Base-by-base conservation (phyloP, 2,329 filamentous ascomycete species). In the Nemania abortiva region DNA sequence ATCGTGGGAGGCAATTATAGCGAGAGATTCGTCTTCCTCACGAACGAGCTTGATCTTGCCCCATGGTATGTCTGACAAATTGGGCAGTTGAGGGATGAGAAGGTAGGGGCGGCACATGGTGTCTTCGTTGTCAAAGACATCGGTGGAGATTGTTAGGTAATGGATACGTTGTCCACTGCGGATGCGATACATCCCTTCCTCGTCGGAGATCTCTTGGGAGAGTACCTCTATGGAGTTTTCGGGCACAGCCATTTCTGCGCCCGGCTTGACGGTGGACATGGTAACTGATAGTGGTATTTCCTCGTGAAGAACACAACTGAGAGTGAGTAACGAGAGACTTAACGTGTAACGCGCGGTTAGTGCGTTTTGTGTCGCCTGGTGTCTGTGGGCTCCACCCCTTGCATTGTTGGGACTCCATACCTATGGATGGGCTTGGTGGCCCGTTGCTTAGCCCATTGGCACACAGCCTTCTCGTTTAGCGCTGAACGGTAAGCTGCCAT, bases 41-140 rank as follows among this genome's bases (percentile, higher is more conserved):
- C 71, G 72, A 24, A 57, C 54, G 52, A 77, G 72, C 20, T 63
- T 65, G 58, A 76, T 73, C 54, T 63, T 74, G 47, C 74, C 77
- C 76, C 73, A 78, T 31, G 65, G 54, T 22, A 70, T 71, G 56
- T 74, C 71, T 37, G 76, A 74, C 47, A 78, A 68, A 57, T 70
- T 67, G 31, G 77, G 76, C 10, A 77, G 67, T 49, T 68, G 66
- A 34, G 76, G 74, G 50, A 77, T 75, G 61, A 79, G 72, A 55
- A 78, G 75, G 68, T 78, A 75, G n/a, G 77, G 77, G 58, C 76
- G 72, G 60, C 74, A 77, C 74, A 78, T 75, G 22, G 75, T 79
- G 59, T 77, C 73, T 50, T n/a, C n/a, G n/a, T 77, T 72, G 58
- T 77, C 76, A 63, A 77, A 77, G 50, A 74, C 65, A 66, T 63